These are phyloP conservation scores for Cladosporium cucumerinum DNA, from an alignment of 2,329 filamentous ascomycete species.

Conservation along the genomic window DNA sequence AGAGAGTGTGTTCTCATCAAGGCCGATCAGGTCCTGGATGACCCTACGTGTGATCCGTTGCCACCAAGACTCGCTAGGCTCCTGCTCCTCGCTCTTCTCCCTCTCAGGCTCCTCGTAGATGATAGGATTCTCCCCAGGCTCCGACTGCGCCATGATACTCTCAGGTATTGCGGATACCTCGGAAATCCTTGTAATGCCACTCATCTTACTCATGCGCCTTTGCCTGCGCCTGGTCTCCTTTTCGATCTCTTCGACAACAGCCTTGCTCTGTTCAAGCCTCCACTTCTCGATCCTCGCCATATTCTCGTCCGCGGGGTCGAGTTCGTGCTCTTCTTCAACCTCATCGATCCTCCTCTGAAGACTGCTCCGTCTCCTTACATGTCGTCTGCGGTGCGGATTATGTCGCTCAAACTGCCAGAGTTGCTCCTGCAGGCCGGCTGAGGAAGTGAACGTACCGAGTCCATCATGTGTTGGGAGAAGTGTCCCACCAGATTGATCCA, in stretches of 20 bases:
- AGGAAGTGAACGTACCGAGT: slow-evolving; percentile 70
- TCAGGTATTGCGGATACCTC: slow-evolving; percentile 25
- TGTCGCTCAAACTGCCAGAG: slow-evolving; percentile 85
- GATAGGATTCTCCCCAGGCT: slow-evolving; percentile 27
- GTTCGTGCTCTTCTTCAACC: slow-evolving; percentile 49
- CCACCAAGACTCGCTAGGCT: slow-evolving; percentile 64
- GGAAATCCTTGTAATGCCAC: slow-evolving; percentile 37
- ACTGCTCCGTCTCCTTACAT: slow-evolving; percentile 52
- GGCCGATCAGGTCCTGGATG: slow-evolving; percentile 83
- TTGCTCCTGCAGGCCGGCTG: slow-evolving; percentile 68
- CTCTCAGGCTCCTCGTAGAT: slow-evolving; percentile 21
- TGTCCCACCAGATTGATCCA: slow-evolving; percentile 58
- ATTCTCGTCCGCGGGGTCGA: slow-evolving; percentile 65
- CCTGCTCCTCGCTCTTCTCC: slow-evolving; percentile 28
- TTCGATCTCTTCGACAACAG: slow-evolving; percentile 84
- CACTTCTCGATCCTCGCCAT: slow-evolving; percentile 84
- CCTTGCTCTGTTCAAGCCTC: slow-evolving; percentile 84
- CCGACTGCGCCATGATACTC: slow-evolving; percentile 18
- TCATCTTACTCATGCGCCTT: slow-evolving; percentile 61
- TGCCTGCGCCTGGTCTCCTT: slow-evolving; percentile 67
- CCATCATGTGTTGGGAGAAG: slow-evolving; percentile 92
- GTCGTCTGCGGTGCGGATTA: slow-evolving; percentile 67
- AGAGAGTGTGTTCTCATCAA: slow-evolving; percentile 80
- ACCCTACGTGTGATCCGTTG: slow-evolving; percentile 78
- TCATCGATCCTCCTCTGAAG: slow-evolving; percentile 56